These are phyloP conservation scores for Chenopodium formosanum DNA, from an alignment of 148 eudicot genomes.

Conservation along the genomic window DNA sequence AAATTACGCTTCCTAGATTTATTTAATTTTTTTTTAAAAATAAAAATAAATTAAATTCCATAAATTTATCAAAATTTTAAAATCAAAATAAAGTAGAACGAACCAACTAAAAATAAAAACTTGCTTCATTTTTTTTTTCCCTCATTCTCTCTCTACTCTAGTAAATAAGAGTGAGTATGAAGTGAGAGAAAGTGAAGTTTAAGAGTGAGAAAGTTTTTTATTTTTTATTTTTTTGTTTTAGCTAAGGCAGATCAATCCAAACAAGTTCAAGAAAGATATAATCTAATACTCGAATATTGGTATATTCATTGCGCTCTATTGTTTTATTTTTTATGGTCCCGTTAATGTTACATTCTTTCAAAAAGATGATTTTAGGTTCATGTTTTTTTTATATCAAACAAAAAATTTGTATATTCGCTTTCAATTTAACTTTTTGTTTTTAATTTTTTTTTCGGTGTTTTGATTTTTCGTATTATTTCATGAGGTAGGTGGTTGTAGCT, in stretches of 20 bases:
- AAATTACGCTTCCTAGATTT: conserved; percentile 11
- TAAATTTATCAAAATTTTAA: neutral
- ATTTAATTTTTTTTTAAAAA: neutral
- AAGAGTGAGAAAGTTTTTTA: no score
- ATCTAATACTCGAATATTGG: neutral
- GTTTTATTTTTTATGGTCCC: no score
- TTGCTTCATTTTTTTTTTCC: no score
- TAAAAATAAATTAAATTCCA: neutral
- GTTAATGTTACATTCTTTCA: no score
- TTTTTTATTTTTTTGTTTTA: no score
- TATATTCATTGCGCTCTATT: no score
- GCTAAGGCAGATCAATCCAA: neutral
- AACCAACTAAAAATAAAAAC: conserved; percentile 22
- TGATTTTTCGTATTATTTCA: neutral
- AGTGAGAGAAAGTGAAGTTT: neutral
- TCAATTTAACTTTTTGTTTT: no score
- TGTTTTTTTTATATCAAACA: no score
- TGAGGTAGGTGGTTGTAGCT: conserved; percentile 8
- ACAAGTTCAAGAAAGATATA: neutral
- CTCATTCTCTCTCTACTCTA: conserved; percentile 18
- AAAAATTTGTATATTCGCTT: no score
- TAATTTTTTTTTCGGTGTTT: no score
- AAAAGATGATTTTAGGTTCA: no score
- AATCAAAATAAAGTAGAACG: neutral
- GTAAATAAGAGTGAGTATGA: conserved; percentile 12